Conservation (phyloP, 108 stramenopile genomes). For the Seminavis robusta region DNA sequence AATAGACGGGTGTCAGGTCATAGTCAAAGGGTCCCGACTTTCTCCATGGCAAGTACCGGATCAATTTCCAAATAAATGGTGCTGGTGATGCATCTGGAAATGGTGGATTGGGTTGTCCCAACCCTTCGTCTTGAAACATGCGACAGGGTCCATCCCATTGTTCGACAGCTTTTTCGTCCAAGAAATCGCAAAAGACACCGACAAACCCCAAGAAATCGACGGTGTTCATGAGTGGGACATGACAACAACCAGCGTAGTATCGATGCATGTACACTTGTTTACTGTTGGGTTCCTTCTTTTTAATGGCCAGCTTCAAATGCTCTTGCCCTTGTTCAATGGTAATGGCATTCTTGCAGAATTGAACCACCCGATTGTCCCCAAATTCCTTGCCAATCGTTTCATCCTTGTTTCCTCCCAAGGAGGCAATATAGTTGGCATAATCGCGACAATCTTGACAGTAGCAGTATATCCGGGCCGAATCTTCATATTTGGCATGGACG, state of each 20-base stretch:
- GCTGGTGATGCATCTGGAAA: not conserved
- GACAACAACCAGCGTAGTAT: conserved; percentile 19
- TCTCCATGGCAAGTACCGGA: conserved; percentile 11
- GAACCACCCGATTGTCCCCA: conserved; percentile 14
- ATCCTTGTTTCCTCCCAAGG: not conserved
- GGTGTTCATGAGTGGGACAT: conserved; percentile 14
- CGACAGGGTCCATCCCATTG: conserved; percentile 7
- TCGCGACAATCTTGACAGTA: conserved; percentile 20
- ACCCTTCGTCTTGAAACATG: not conserved
- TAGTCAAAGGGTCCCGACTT: conserved; percentile 15
- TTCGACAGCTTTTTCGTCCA: conserved; percentile 1
- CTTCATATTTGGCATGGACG: conserved; percentile 10
- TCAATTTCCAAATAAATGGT: conserved; percentile 14
- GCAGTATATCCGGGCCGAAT: conserved; percentile 10
- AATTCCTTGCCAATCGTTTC: conserved; percentile 1
- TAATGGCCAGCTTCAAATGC: conserved; percentile 3
- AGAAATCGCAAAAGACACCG: conserved; percentile 1
- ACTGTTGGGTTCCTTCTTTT: not conserved
- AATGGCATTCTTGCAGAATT: conserved; percentile 18
- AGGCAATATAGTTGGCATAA: conserved; percentile 13
- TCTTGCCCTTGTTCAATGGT: conserved; percentile 8
- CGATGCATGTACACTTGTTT: conserved; percentile 13
- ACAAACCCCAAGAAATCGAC: conserved; percentile 14
- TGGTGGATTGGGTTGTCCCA: not conserved
- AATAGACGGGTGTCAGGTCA: conserved; percentile 7